phyloP scores from a whole-genome alignment of 805 yeast species.

The Yarrowia sp. region DNA sequence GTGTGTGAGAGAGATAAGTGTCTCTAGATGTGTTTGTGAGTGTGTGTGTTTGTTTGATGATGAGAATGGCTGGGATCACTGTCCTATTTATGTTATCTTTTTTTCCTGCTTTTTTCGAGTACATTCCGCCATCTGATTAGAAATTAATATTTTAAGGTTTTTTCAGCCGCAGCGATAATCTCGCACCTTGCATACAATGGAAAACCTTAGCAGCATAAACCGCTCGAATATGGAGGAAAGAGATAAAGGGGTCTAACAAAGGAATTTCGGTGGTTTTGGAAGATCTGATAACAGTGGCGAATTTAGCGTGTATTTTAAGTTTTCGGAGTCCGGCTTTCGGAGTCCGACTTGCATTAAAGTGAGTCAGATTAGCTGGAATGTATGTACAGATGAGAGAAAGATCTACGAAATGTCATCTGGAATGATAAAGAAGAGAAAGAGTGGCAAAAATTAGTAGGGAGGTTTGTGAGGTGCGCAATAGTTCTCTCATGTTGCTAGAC shows the following conservation, averaged over 20 bases:
- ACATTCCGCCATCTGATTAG: not conserved
- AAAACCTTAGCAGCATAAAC: not conserved
- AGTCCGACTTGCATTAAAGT: no score
- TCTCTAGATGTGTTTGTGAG: not conserved
- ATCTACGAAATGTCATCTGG: no score
- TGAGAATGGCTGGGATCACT: not conserved
- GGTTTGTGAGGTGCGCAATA: no score
- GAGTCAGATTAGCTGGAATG: not conserved
- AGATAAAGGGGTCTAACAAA: not conserved
- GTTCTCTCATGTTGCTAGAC: no score
- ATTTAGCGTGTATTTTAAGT: not conserved
- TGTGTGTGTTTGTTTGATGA: not conserved
- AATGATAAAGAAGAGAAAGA: no score
- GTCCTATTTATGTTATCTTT: not conserved
- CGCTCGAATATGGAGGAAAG: not conserved
- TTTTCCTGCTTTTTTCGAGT: not conserved
- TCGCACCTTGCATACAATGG: conserved; percentile 7
- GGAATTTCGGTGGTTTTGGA: not conserved
- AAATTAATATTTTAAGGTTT: not conserved
- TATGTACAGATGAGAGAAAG: no score
- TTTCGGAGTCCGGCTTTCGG: not conserved
- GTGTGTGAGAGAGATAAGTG: not conserved
- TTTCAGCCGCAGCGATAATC: conserved; percentile 4
- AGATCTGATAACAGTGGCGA: not conserved
- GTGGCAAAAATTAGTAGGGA: no score